Conservation (phyloP, 345 rosid genomes). For the Noccaea caerulescens region DNA sequence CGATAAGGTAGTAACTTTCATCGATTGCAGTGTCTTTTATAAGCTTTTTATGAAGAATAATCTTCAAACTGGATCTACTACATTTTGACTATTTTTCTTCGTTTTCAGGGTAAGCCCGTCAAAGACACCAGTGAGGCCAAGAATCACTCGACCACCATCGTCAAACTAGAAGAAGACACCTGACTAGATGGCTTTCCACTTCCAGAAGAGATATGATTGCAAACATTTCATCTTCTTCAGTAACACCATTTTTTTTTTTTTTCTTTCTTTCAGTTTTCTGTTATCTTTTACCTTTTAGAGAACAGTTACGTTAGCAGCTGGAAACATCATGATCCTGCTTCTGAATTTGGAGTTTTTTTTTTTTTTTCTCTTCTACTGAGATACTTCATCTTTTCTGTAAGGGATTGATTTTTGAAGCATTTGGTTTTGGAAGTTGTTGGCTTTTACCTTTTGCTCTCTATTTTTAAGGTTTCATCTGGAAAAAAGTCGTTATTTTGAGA, state of each 20-base stretch:
- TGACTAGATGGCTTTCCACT: constrained; percentile 46
- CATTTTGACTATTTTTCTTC: neutral
- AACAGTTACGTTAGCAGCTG: constrained; percentile 49
- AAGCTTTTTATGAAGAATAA: constrained; percentile 1
- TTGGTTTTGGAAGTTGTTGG: constrained; percentile 18
- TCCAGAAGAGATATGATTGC: constrained; percentile 50
- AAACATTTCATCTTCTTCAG: constrained; percentile 47
- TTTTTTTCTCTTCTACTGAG: constrained; percentile 19
- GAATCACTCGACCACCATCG: constrained; percentile 53
- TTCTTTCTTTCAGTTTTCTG: neutral
- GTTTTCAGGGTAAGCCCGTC: constrained; percentile 77
- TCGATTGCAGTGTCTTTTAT: neutral
- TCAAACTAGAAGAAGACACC: constrained; percentile 33
- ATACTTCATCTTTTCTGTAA: constrained; percentile 34
- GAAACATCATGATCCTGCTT: constrained; percentile 48
- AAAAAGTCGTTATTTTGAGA: neutral
- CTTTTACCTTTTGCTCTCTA: neutral
- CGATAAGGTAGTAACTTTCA: constrained; percentile 55
- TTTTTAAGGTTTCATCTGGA: neutral
- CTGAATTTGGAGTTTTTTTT: constrained; percentile 43
- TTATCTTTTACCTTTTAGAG: constrained; percentile 47
- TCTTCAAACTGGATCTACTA: neutral
- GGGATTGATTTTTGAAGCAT: constrained; percentile 10
- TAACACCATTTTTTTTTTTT: neutral
- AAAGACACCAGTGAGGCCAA: constrained; percentile 86